Base-by-base conservation (phyloP, 1,284 basidiomycete species). In the Exobasidium rhododendri region DNA sequence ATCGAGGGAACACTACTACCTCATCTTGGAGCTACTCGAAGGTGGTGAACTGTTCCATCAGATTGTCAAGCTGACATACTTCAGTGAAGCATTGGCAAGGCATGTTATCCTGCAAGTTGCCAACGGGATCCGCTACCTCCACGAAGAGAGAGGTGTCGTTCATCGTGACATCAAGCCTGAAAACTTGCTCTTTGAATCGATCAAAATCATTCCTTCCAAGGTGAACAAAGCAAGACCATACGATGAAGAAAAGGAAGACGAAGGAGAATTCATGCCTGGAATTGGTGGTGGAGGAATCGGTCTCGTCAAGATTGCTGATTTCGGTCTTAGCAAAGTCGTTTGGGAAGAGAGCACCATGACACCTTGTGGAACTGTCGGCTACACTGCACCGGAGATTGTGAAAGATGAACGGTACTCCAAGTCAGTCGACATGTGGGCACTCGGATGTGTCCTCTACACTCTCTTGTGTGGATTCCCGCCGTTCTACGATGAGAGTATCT, bases 311-410 rank as follows among this genome's bases (percentile, higher is more conserved):
- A 96, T 99, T 71, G 96, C 96, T 67, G 96, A 99, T 81, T 99
- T 99, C 80, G 96, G 96, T 53, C 84, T 99, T 52, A 92, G 90
- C 72, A 99, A 99, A 83, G 89, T 98, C 59, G 92, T 99, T 3
- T 99, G 96, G 96, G 90, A 96, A 79, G 92, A 97, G 80, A 89
- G 96, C 81, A 99, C 96, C 10, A 96, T 93, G 89, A 99, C 96
- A 28, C 96, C 96, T 22, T 99, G 96, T 77, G 96, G 96, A 31
- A 99, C 96, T 0, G 94, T 98, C 29, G 96, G 96, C 3, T 99
- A 99, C 82, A 98, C 96, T 2, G 96, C 96, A 2, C 96, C 96
- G 1, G 96, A 99, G 82, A 99, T 99, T 68, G 96, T 99, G 76
- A 97, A 97, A 83, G 96, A 98, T 80, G 94, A 99, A 83, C 86